A percentile compares a stretch with the other conserved stretches of the same genome.
phyloP scores from a whole-genome alignment of 139 green algal genomes.

The Chlorella sp. region DNA sequence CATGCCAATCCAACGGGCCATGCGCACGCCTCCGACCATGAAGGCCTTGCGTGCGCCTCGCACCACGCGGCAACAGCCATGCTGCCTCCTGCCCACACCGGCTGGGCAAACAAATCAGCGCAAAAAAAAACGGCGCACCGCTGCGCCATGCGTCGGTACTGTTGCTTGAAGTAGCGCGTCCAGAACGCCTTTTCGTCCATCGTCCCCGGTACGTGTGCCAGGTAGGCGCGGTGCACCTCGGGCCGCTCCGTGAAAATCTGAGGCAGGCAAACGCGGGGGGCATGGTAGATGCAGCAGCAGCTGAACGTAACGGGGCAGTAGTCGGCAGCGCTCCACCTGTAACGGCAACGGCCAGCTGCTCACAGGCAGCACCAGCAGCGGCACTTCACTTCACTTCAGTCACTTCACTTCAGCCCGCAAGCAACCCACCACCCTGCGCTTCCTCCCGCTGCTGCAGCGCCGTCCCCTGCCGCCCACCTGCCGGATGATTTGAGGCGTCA shows the following conservation, averaged over 20 bases:
- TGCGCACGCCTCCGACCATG: too few species aligned
- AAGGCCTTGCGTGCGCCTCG: too few species aligned
- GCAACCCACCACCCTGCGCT: neutral
- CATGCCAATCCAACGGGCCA: too few species aligned
- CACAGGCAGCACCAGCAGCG: too few species aligned
- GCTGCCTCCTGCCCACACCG: too few species aligned
- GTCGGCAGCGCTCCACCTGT: neutral
- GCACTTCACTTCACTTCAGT: neutral
- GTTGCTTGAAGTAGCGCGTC: slow-evolving; percentile 54
- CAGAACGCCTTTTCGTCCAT: slow-evolving; percentile 62
- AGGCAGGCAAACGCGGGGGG: too few species aligned
- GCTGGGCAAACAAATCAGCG: too few species aligned
- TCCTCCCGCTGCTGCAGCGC: too few species aligned
- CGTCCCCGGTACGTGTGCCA: slow-evolving; percentile 51
- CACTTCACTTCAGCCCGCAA: neutral
- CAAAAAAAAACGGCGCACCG: neutral
- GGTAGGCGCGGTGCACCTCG: slow-evolving; percentile 59
- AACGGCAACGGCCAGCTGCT: too few species aligned
- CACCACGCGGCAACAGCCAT: too few species aligned
- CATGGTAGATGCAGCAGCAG: neutral
- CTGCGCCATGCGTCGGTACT: slow-evolving; percentile 42
- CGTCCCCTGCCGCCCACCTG: slow-evolving; percentile 3
- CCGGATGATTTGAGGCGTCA: slow-evolving; percentile 41
- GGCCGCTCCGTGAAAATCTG: slow-evolving; percentile 59
- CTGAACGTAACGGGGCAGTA: neutral